phyloP scores from a whole-genome alignment of 2,329 filamentous ascomycete genomes.

The Diaporthe eres region DNA sequence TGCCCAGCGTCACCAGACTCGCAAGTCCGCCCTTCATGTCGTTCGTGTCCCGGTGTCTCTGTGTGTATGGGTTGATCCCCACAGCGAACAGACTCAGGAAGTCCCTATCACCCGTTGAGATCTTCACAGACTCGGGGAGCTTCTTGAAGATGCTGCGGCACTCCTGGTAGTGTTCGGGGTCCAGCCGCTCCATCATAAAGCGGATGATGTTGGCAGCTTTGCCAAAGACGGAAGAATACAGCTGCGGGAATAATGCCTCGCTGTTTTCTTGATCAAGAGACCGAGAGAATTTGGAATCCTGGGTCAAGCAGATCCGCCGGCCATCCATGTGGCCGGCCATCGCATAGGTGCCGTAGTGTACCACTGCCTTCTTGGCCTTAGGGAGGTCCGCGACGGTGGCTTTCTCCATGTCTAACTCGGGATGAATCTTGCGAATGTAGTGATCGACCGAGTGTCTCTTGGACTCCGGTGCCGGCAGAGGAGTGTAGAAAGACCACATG shows the following conservation, averaged over 20 bases:
- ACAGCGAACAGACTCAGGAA: conserved; percentile 42
- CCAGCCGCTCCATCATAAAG: conserved; percentile 38
- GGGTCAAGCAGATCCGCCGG: conserved; percentile 10
- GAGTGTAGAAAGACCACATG: conserved; percentile 43
- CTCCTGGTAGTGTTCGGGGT: conserved; percentile 27
- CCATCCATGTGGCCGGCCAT: conserved; percentile 34
- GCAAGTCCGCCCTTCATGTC: conserved; percentile 39
- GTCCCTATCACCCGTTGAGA: conserved; percentile 23
- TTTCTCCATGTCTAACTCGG: conserved; percentile 42
- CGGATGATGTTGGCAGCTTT: conserved; percentile 31
- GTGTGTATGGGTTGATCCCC: conserved; percentile 42
- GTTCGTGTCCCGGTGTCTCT: conserved; percentile 39
- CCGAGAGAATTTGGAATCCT: conserved; percentile 39
- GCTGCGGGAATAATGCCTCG: conserved; percentile 27
- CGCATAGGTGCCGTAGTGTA: conserved; percentile 43
- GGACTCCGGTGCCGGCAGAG: conserved; percentile 42
- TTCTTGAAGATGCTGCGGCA: conserved; percentile 27
- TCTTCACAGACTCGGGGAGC: not conserved
- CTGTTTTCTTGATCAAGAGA: not conserved
- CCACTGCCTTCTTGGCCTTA: conserved; percentile 43
- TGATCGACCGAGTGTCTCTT: conserved; percentile 41
- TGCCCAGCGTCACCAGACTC: conserved; percentile 37
- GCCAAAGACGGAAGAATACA: conserved; percentile 31
- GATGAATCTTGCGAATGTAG: conserved; percentile 42
- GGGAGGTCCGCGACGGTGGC: conserved; percentile 42